phyloP scores from a whole-genome alignment of 2,329 filamentous ascomycete species.

The Cryphonectria parasitica region DNA sequence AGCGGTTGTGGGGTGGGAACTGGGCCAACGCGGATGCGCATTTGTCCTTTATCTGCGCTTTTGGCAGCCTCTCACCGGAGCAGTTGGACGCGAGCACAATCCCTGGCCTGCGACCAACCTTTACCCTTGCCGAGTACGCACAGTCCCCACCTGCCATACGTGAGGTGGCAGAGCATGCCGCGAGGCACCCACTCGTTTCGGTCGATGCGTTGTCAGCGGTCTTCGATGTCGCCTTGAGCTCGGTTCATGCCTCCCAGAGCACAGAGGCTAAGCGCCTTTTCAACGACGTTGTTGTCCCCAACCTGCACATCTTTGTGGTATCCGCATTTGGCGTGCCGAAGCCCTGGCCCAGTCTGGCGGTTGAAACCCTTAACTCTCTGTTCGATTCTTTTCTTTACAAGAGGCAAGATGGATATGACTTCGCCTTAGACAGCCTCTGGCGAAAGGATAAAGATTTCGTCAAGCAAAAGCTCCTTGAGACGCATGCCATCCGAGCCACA shows the following conservation, averaged over 20 bases:
- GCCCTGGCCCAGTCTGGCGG: constrained; percentile 75
- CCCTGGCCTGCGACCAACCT: constrained; percentile 77
- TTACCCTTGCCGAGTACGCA: constrained; percentile 64
- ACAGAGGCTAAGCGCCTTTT: constrained; percentile 68
- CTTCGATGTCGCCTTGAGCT: constrained; percentile 67
- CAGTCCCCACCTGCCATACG: constrained; percentile 53
- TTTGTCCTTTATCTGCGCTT: constrained; percentile 90
- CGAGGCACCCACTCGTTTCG: constrained; percentile 86
- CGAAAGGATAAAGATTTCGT: constrained; percentile 89
- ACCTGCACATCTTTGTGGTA: constrained; percentile 78
- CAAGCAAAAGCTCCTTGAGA: constrained; percentile 75
- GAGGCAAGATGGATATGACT: constrained; percentile 76
- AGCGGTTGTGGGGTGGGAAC: constrained; percentile 84
- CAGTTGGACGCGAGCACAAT: constrained; percentile 85
- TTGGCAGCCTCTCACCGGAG: constrained; percentile 73
- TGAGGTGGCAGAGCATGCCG: constrained; percentile 62
- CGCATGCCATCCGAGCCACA: constrained; percentile 71
- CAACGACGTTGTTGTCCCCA: constrained; percentile 70
- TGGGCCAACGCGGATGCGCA: constrained; percentile 90
- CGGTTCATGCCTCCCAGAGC: constrained; percentile 63
- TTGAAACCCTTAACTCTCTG: constrained; percentile 74
- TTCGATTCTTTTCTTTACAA: constrained; percentile 86
- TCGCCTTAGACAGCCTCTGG: constrained; percentile 91
- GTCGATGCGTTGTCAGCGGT: constrained; percentile 77
- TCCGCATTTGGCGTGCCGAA: constrained; percentile 78